Evolutionary conservation across 768 basidiomycete species (phyloP).

Genomic region (Pulveroboletus sp.): DNA sequence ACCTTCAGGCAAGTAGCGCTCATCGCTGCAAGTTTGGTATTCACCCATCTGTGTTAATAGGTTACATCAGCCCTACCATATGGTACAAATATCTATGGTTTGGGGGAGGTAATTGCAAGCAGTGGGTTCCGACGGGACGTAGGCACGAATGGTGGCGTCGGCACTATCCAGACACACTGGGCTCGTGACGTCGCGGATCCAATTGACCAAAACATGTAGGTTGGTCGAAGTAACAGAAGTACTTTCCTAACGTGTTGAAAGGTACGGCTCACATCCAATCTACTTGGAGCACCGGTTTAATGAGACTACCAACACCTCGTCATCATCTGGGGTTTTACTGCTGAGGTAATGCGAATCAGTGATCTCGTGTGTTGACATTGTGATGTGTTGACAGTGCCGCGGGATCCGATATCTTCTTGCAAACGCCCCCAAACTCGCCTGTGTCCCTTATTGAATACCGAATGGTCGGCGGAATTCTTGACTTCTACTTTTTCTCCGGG

Average conservation of each 20-base stretch:
- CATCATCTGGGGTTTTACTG: slow-evolving; percentile 78
- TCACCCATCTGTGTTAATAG: slow-evolving; percentile 26
- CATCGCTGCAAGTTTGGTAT: background rate
- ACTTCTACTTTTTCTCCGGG: slow-evolving; percentile 77
- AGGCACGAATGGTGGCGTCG: slow-evolving; percentile 43
- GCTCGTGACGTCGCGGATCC: too few relatives aligned
- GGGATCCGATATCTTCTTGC: slow-evolving; percentile 68
- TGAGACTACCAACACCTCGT: slow-evolving; percentile 43
- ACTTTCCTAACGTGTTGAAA: slow-evolving; percentile 19
- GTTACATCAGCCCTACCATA: slow-evolving; percentile 44
- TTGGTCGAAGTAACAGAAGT: background rate
- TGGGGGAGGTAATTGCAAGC: slow-evolving; percentile 70
- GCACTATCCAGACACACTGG: slow-evolving; percentile 70
- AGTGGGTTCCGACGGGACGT: slow-evolving; percentile 68
- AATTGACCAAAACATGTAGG: too few relatives aligned
- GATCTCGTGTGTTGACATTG: background rate
- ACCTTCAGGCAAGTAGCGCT: slow-evolving; percentile 60
- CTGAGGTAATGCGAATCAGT: slow-evolving; percentile 44
- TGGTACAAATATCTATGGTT: slow-evolving; percentile 71
- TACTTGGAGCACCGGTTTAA: slow-evolving; percentile 75
- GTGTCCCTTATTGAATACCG: slow-evolving; percentile 70
- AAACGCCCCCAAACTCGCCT: slow-evolving; percentile 53
- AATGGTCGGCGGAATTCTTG: slow-evolving; percentile 69
- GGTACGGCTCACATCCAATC: slow-evolving; percentile 72
- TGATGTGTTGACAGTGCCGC: slow-evolving; percentile 48